These are phyloP conservation scores for Secale cereale DNA, from an alignment of 176 grass and related monocot species.

Conservation along the genomic window DNA sequence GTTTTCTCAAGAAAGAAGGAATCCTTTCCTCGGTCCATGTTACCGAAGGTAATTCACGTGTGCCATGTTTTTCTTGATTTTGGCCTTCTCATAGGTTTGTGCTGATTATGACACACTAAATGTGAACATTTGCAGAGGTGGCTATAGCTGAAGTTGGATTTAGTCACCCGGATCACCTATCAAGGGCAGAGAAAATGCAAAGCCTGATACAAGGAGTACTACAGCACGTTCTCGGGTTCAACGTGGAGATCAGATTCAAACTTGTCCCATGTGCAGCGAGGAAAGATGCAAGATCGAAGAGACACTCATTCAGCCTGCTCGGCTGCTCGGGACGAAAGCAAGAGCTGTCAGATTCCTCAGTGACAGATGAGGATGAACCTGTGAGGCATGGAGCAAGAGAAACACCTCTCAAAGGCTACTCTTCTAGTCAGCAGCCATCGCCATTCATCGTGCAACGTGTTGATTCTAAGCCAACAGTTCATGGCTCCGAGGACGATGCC, in stretches of 20 bases:
- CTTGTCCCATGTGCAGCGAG: constrained; percentile 41
- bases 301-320: constrained; percentile 75
- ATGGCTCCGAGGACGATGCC: constrained; percentile 52
- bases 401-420: constrained; percentile 63
- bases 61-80: constrained; percentile 21
- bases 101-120: constrained; percentile 8
- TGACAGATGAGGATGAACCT: constrained; percentile 53
- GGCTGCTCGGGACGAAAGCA: constrained; percentile 92
- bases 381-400: constrained; percentile 43
- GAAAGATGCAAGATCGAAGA: constrained; percentile 68
- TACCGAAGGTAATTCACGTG: constrained; percentile 63
- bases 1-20: constrained; percentile 85
- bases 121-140: constrained; percentile 62
- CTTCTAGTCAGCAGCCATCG: constrained; percentile 53
- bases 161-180: constrained; percentile 72
- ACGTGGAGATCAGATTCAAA: constrained; percentile 86
- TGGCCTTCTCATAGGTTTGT: constrained; percentile 6
- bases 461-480: constrained; percentile 46
- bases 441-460: constrained; percentile 40
- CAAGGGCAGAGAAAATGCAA: constrained; percentile 82
- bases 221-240: constrained; percentile 78
- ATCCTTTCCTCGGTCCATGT: constrained; percentile 75
- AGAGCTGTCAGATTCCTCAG: constrained; percentile 72
- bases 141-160: constrained; percentile 94
- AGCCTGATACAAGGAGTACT: constrained; percentile 60